phyloP scores from a whole-genome alignment of 139 green algal species.

The Haematococcus sp. region DNA sequence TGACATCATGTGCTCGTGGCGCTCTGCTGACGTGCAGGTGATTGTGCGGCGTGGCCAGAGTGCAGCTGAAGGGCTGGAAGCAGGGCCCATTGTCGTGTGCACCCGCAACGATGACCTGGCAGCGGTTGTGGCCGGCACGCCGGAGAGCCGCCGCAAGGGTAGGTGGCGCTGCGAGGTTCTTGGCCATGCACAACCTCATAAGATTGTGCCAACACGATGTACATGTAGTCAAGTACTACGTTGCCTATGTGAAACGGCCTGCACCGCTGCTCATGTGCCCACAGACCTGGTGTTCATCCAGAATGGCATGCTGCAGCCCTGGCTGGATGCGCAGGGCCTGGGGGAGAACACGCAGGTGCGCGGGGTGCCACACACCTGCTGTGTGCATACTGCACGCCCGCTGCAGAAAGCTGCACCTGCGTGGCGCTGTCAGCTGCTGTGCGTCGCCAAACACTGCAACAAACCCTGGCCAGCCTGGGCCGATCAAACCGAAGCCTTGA shows the following conservation, averaged over 20 bases:
- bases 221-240: no score
- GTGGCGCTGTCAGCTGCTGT: no score
- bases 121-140: conserved; percentile 68
- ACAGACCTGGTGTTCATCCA: conserved; percentile 98
- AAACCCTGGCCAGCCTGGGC: no score
- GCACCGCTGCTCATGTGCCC: background rate
- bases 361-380: background rate
- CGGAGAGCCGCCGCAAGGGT: conserved; percentile 38
- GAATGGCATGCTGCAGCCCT: conserved; percentile 97
- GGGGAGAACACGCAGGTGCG: conserved; percentile 85
- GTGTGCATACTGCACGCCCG: background rate
- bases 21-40: conserved; percentile 30
- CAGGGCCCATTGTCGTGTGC: conserved; percentile 85
- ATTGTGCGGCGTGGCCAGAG: conserved; percentile 53
- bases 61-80: conserved; percentile 21
- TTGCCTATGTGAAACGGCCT: no score
- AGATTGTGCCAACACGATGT: no score
- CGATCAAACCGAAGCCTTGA: no score
- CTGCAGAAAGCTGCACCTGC: background rate
- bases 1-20: no score
- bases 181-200: background rate
- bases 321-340: conserved; percentile 80
- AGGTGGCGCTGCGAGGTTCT: background rate
- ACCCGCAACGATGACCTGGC: conserved; percentile 88
- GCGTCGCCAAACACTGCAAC: no score